Evolutionary conservation across 2,329 filamentous ascomycete genomes (phyloP).

Genomic region (Talaromyces albobiverticillius): DNA sequence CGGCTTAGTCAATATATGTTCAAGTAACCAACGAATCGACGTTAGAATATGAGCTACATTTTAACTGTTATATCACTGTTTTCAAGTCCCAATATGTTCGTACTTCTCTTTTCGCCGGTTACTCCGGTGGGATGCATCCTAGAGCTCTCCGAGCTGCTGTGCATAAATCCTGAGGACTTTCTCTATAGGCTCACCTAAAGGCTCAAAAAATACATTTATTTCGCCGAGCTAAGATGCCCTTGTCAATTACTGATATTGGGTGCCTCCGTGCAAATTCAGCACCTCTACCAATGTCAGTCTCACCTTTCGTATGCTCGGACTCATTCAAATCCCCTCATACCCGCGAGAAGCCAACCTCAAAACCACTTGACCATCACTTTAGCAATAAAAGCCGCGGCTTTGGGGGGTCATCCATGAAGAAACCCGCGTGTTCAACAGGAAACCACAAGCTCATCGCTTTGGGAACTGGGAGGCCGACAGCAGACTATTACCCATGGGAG

Average conservation of each 20-base stretch:
- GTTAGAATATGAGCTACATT: too few relatives aligned
- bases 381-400: background rate
- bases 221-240: too few relatives aligned
- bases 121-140: too few relatives aligned
- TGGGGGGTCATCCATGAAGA: background rate
- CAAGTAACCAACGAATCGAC: too few relatives aligned
- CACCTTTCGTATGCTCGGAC: background rate
- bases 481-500: background rate
- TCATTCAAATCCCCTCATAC: background rate
- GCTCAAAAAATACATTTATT: too few relatives aligned
- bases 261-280: background rate
- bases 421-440: background rate
- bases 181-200: too few relatives aligned
- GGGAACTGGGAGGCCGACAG: background rate
- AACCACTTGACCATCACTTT: background rate
- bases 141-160: too few relatives aligned
- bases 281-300: background rate
- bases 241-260: background rate
- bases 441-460: background rate
- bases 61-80: too few relatives aligned
- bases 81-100: too few relatives aligned
- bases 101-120: too few relatives aligned
- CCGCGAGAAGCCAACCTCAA: background rate
- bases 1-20: too few relatives aligned
- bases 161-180: too few relatives aligned